Base-by-base conservation (phyloP, 2,329 filamentous ascomycete genomes). In the Aspergillus proliferans region DNA sequence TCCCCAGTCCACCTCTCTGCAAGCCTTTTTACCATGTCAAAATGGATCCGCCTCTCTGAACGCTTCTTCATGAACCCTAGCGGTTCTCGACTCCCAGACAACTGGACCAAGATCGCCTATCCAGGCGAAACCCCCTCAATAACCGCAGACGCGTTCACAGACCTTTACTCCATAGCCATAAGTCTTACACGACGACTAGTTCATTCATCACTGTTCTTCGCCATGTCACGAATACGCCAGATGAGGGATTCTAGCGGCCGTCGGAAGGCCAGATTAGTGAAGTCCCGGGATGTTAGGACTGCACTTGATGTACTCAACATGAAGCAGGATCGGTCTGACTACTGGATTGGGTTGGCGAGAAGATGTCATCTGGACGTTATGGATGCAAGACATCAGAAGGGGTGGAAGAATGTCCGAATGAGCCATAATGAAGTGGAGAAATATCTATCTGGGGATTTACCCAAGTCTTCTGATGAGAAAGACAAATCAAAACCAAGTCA, bases 1-100 rank as follows among this genome's bases (percentile, higher is more conserved):
- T 55, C 58, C 18, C 58, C 55, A 42, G 59, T 72, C 2, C 63
- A 79, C 14, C 73, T 75, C 1, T 79, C 81, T 45, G 71, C 78
- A 2, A 66, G 73, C 15, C 62, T 92, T 0, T 81, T 93, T 42
- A 71, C 79, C 41, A 61, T 84, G 2, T 66, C 70, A 2, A 75
- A 70, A 8, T 88, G 86, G 81, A 67, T 91, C 3, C 67, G 70
- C 4, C 72, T 93, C 3, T 84, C 86, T 0, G 74, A 79, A 42
- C 73, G 74, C 1, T 58, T 91, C 1, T 93, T 92, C 63, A 92
- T 94, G 88, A 92, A 91, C 51, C 58, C 71, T 19, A 73, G 72
- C 52, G 76, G 77, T 10, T 65, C 73, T 2, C 72, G 79, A 39
- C 70, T 75, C 10, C 80, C 82, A 47, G 77, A 81, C 48, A 90